phyloP scores from a whole-genome alignment of 2,329 filamentous ascomycete genomes.

The Ophiostoma pallidulum region DNA sequence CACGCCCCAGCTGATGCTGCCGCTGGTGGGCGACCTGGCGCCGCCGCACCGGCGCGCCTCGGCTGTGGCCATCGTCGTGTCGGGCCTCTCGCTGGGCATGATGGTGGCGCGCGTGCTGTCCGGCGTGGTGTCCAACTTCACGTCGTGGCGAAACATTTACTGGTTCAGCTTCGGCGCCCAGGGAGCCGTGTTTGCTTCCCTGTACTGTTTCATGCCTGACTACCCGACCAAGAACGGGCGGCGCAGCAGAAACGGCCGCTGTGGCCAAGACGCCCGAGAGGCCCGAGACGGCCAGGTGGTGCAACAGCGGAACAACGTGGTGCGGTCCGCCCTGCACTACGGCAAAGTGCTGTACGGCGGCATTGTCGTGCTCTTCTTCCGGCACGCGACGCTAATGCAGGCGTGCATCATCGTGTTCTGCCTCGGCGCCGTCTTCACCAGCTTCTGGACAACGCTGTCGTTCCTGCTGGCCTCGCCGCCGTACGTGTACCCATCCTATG shows the following conservation, averaged over 20 bases:
- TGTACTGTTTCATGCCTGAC: conserved; percentile 70
- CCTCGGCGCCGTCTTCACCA: conserved; percentile 40
- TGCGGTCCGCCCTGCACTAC: conserved; percentile 42
- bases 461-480: conserved; percentile 65
- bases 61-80: conserved; percentile 64
- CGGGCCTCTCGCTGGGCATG: conserved; percentile 65
- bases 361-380: conserved; percentile 54
- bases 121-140: conserved; percentile 64
- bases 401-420: conserved; percentile 58
- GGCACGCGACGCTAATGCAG: conserved; percentile 61
- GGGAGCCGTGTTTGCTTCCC: conserved; percentile 51
- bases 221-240: conserved; percentile 64
- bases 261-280: too few species aligned
- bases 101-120: conserved; percentile 67
- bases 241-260: background rate
- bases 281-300: too few species aligned
- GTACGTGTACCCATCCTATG: conserved; percentile 56
- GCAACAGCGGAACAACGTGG: too few species aligned
- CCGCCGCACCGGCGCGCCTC: conserved; percentile 58
- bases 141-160: conserved; percentile 67
- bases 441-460: conserved; percentile 58
- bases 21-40: conserved; percentile 69
- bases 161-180: conserved; percentile 68
- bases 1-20: conserved; percentile 72
- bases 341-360: conserved; percentile 57